A percentile compares a stretch with the other conserved stretches of the same genome.
Conservation (phyloP, 1,284 basidiomycete genomes). For the Caloboletus firmus region DNA sequence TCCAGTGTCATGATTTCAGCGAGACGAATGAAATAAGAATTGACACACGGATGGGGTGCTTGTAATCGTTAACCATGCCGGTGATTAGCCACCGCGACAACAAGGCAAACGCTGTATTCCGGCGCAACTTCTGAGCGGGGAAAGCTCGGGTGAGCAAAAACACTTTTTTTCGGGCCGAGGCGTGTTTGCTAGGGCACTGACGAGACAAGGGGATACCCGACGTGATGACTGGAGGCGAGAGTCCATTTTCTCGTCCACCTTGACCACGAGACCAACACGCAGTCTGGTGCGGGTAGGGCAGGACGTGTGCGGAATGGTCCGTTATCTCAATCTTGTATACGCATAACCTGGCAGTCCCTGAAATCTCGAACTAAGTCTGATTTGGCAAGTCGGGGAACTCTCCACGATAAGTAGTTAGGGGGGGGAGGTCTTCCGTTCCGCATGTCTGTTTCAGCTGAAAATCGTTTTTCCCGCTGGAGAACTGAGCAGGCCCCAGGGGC, state of each 20-base stretch:
- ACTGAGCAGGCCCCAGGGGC: neutral
- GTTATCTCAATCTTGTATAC: neutral
- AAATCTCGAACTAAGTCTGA: neutral
- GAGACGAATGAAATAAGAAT: neutral
- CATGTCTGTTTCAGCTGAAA: neutral
- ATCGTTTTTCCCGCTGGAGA: neutral
- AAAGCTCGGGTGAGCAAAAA: neutral
- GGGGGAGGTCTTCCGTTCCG: neutral
- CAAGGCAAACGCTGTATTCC: neutral
- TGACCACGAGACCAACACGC: neutral
- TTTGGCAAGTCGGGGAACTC: neutral
- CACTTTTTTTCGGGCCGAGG: neutral
- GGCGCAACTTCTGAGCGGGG: neutral
- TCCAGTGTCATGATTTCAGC: neutral
- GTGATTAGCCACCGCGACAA: neutral
- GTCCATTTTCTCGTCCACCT: neutral
- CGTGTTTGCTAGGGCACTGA: neutral
- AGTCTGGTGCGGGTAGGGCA: neutral
- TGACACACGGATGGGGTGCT: neutral
- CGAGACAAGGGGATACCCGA: neutral
- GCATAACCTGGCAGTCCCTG: neutral
- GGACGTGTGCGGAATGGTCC: neutral
- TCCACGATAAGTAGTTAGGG: neutral
- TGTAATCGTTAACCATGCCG: neutral
- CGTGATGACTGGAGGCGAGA: neutral